Conservation (phyloP, 2,329 filamentous ascomycete genomes). For the Blastomyces emzantsi region DNA sequence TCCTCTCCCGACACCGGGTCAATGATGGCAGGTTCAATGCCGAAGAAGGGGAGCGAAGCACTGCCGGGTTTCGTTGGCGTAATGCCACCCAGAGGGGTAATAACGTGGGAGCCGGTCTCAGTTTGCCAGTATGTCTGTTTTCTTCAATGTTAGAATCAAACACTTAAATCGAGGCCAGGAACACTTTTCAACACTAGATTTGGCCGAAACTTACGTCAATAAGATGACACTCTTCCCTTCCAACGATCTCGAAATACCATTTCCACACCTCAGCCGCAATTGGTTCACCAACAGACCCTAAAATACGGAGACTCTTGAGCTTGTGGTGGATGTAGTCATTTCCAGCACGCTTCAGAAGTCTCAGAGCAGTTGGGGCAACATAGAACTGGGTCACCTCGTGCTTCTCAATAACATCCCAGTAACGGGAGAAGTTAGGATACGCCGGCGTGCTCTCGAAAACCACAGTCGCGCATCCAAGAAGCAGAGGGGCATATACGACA, state of each 20-base stretch:
- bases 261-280: conserved; percentile 99
- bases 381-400: conserved; percentile 97
- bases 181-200: neutral
- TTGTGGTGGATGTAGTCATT: conserved; percentile 82
- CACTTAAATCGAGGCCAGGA: neutral
- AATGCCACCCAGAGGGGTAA: conserved; percentile 83
- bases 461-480: conserved; percentile 87
- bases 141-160: conserved; percentile 12
- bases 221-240: conserved; percentile 86
- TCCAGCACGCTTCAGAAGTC: conserved; percentile 89
- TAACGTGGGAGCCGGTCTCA: conserved; percentile 94
- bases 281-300: conserved; percentile 93
- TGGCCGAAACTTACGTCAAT: conserved; percentile 66
- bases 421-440: conserved; percentile 94
- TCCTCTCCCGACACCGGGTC: conserved; percentile 93
- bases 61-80: conserved; percentile 96
- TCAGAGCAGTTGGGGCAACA: conserved; percentile 87
- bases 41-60: conserved; percentile 95
- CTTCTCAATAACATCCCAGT: conserved; percentile 97
- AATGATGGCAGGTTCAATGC: conserved; percentile 94
- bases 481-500: conserved; percentile 88
- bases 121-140: conserved; percentile 98
- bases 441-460: conserved; percentile 97
- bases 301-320: conserved; percentile 80
- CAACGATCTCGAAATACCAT: conserved; percentile 96